Percentiles rank a stretch among this genome's conserved stretches.
These are phyloP conservation scores for Tulasnella sp. DNA, from an alignment of 768 basidiomycete genomes.

Conservation along the genomic window DNA sequence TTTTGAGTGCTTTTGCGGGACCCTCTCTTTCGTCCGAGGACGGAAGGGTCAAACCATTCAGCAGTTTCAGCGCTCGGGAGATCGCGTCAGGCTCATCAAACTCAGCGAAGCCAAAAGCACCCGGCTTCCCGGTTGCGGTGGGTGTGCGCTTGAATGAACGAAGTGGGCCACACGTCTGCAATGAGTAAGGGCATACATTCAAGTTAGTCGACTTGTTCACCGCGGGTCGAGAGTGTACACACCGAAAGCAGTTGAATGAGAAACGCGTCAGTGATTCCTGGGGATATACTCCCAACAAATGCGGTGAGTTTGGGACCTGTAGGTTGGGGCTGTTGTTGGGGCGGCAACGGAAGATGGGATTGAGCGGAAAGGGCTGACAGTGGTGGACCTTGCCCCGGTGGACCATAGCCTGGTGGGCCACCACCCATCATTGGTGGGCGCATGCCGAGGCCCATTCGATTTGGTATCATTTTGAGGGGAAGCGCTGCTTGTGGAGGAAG, in stretches of 20 bases:
- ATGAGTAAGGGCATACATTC: neutral
- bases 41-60: conserved; percentile 62
- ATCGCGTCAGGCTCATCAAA: conserved; percentile 92
- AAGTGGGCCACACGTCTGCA: conserved; percentile 82
- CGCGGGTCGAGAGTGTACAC: conserved; percentile 36
- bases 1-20: conserved; percentile 41
- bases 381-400: conserved; percentile 77
- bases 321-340: conserved; percentile 61
- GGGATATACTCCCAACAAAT: conserved; percentile 94
- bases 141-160: conserved; percentile 89
- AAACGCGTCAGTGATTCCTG: conserved; percentile 80
- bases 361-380: conserved; percentile 87
- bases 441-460: conserved; percentile 82
- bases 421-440: conserved; percentile 82
- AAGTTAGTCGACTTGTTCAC: neutral
- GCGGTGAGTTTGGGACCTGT: conserved; percentile 65
- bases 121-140: conserved; percentile 87
- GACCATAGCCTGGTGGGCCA: conserved; percentile 27
- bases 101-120: conserved; percentile 96
- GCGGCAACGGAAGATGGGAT: conserved; percentile 47
- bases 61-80: conserved; percentile 62
- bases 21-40: conserved; percentile 50
- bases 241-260: conserved; percentile 75
- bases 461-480: conserved; percentile 38
- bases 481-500: neutral